phyloP scores from a whole-genome alignment of 2,329 filamentous ascomycete species.

The Xylariaceae sp. region DNA sequence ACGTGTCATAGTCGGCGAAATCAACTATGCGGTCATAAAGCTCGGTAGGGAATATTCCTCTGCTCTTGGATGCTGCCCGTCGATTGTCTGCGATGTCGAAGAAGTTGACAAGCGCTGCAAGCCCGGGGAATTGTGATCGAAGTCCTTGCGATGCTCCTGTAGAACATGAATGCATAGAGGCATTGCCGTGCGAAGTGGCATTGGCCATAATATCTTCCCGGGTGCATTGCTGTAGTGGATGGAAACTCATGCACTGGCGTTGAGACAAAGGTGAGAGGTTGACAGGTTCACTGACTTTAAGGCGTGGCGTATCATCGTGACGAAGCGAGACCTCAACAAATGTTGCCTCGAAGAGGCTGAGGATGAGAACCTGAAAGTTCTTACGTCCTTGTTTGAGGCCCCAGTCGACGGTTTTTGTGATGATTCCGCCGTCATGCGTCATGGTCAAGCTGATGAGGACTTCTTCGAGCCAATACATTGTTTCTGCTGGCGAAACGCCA shows the following conservation, averaged over 20 bases:
- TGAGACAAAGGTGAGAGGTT: conserved; percentile 17
- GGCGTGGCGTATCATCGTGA: conserved; percentile 5
- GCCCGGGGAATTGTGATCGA: conserved; percentile 11
- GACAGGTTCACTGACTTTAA: conserved; percentile 12
- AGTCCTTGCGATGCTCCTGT: conserved; percentile 5
- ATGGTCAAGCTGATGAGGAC: conserved; percentile 10
- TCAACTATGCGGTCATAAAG: conserved; percentile 17
- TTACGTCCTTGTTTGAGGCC: conserved; percentile 15
- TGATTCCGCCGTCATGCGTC: conserved; percentile 11
- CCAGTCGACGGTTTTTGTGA: conserved; percentile 17
- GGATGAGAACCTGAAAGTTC: conserved; percentile 18
- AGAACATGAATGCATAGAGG: not conserved
- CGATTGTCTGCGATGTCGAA: conserved; percentile 18
- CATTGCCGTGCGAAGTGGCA: not conserved
- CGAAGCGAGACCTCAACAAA: conserved; percentile 19
- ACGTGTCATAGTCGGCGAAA: conserved; percentile 22
- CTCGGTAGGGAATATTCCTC: conserved; percentile 13
- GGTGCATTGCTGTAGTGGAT: not conserved
- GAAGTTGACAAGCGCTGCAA: conserved; percentile 23
- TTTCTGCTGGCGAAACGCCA: conserved; percentile 4
- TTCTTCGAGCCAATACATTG: conserved; percentile 8
- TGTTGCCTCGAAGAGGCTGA: conserved; percentile 21
- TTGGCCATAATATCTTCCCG: not conserved
- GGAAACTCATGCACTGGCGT: not conserved
- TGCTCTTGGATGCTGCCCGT: conserved; percentile 7